Conservation (phyloP, 2,329 filamentous ascomycete genomes). For the Diaporthe ilicicola region DNA sequence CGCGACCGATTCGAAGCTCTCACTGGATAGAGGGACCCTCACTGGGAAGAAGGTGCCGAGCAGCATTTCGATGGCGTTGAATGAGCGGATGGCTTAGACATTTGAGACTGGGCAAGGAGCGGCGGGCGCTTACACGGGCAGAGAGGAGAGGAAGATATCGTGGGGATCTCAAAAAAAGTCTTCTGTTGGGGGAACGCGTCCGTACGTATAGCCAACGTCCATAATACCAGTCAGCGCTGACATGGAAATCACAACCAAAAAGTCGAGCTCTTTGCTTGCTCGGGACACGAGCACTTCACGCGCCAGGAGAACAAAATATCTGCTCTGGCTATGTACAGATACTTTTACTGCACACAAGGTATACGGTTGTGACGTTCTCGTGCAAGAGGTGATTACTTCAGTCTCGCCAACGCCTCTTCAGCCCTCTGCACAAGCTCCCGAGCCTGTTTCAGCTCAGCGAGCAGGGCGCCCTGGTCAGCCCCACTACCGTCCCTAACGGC, state of each 20-base stretch:
- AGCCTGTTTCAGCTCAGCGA: conserved; percentile 49
- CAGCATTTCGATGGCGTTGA: conserved; percentile 31
- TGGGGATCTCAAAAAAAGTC: neutral
- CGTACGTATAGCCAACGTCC: conserved; percentile 34
- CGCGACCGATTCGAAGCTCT: neutral
- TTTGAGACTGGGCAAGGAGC: conserved; percentile 2
- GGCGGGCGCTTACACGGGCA: conserved; percentile 9
- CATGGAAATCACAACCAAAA: conserved; percentile 18
- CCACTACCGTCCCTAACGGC: conserved; percentile 34
- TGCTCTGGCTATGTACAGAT: conserved; percentile 17
- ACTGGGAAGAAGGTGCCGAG: neutral
- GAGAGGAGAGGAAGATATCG: neutral
- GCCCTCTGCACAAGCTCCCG: conserved; percentile 58
- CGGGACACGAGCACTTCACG: neutral
- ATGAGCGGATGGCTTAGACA: conserved; percentile 11
- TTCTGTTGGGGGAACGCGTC: conserved; percentile 15
- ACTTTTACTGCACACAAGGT: conserved; percentile 36
- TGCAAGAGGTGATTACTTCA: conserved; percentile 49
- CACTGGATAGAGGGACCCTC: neutral
- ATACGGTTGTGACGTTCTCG: conserved; percentile 7
- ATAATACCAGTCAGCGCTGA: conserved; percentile 32
- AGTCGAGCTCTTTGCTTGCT: neutral
- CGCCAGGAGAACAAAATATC: neutral
- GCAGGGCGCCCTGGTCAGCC: conserved; percentile 37
- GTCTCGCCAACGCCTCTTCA: conserved; percentile 54